Evolutionary conservation across 257 asterid genomes (phyloP).

Genomic region (Ligustrum vulgare): DNA sequence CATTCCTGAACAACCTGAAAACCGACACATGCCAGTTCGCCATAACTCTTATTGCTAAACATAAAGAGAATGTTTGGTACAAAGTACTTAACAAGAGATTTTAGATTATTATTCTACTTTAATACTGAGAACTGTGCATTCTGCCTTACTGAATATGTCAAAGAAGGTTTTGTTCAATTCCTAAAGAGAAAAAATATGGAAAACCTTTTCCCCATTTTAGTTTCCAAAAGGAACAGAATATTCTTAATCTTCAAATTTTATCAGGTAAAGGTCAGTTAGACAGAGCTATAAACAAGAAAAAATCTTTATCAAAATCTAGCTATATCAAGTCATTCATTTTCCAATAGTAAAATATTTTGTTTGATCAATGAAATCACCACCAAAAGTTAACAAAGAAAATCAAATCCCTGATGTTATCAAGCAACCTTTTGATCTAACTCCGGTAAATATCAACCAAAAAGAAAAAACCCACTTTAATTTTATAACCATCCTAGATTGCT

Average conservation of each 20-base stretch:
- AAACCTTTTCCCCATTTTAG: too few species aligned
- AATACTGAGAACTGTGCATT: neutral
- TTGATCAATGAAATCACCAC: too few species aligned
- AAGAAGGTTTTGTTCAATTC: too few species aligned
- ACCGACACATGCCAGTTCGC: neutral
- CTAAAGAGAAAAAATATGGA: too few species aligned
- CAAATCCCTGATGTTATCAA: neutral
- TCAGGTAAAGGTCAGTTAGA: too few species aligned
- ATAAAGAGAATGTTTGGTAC: neutral
- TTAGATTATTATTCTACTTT: neutral
- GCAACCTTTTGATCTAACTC: neutral
- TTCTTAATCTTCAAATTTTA: too few species aligned
- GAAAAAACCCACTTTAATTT: neutral
- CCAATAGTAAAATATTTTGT: too few species aligned
- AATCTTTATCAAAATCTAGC: too few species aligned
- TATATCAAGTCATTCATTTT: too few species aligned
- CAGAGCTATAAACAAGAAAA: too few species aligned
- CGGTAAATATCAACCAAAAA: neutral
- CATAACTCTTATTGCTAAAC: neutral
- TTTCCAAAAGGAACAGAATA: too few species aligned
- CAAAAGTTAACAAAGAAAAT: neutral
- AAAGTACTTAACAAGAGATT: neutral
- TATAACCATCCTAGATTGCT: neutral
- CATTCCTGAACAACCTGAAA: conserved; percentile 59
- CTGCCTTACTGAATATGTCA: neutral